Base-by-base conservation (phyloP, 2,329 filamentous ascomycete species). In the Arthrobotrys pseudoclavata region DNA sequence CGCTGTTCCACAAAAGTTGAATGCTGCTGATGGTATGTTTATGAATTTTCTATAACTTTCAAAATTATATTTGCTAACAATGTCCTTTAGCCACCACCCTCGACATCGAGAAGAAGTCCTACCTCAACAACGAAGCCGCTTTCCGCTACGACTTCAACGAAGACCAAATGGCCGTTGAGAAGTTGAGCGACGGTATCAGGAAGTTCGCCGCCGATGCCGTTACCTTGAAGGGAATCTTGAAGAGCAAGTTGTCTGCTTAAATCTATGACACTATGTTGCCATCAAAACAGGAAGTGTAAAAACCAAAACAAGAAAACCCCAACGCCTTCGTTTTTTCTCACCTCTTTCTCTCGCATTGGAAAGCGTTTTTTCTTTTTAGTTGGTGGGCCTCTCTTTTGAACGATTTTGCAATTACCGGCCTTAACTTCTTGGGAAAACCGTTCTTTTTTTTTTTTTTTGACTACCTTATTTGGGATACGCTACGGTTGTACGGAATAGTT, bases 81-180 rank as follows among this genome's bases (percentile, higher is more conserved):
- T 34, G 5, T 24, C 13, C 7, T 45, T 0, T 26, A 78, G 75
- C 94, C 79, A 79, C 85, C 81, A 84, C 86, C 71, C 89, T 96
- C 81, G 86, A 96, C 86, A 89, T 99, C 81, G 86, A 91, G 87
- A 97, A 94, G 92, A 92, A 92, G 88, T 87, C 87, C 74, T 99
- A 97, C 89, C 91, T 99, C 86, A 89, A 91, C 84, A 88, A 96
- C 86, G 96, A 99, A 89, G 83, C 94, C 67, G 83, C 86, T 61
- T 99, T 98, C 94, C 94, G 96, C 85, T 99, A 97, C 88, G 92
- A 94, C 86, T 97, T 99, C 91, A 99, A 99, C 89, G 96, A 99
- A 89, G 94, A 99, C 84, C 92, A 95, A 85, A 99, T 99, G 96
- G 96, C 93, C 80, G 93, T 97, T 81, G 94, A 98, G 91, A 99